phyloP scores from a whole-genome alignment of 345 rosid species.

The Iberis pinnata region DNA sequence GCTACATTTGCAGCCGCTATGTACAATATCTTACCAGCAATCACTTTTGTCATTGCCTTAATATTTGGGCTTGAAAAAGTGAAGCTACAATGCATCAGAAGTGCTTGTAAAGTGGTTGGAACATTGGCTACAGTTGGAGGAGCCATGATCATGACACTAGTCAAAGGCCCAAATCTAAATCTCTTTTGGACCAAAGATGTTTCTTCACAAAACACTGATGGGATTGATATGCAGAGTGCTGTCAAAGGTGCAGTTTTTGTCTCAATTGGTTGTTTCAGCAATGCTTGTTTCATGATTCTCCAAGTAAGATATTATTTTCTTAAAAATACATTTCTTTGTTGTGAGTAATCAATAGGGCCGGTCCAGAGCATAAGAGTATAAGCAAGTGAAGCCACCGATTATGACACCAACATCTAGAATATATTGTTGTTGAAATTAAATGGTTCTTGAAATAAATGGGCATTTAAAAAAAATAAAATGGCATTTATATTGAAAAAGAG shows the following conservation, averaged over 20 bases:
- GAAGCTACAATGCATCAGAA: slow-evolving; percentile 31
- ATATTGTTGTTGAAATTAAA: too few relatives aligned
- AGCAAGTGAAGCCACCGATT: too few relatives aligned
- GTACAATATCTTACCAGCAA: slow-evolving; percentile 62
- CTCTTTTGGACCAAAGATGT: slow-evolving; percentile 42
- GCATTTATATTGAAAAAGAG: too few relatives aligned
- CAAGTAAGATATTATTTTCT: slow-evolving; percentile 32
- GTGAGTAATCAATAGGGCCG: too few relatives aligned
- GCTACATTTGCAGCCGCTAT: slow-evolving; percentile 70
- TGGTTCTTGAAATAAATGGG: too few relatives aligned
- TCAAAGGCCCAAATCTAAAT: slow-evolving; percentile 50
- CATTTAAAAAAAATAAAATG: too few relatives aligned
- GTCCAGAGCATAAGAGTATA: too few relatives aligned
- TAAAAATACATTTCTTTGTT: too few relatives aligned
- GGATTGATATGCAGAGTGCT: slow-evolving; percentile 31
- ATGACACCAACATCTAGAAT: too few relatives aligned
- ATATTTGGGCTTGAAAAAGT: slow-evolving; percentile 58
- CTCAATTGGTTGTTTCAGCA: slow-evolving; percentile 48
- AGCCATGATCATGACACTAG: slow-evolving; percentile 68
- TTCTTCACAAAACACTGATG: slow-evolving; percentile 30
- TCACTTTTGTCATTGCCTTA: slow-evolving; percentile 61
- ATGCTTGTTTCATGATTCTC: slow-evolving; percentile 59
- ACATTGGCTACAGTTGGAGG: slow-evolving; percentile 61
- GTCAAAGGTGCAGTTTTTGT: slow-evolving; percentile 56
- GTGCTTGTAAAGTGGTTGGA: slow-evolving; percentile 53